These are phyloP conservation scores for Fusarium floridanum DNA, from an alignment of 2,329 filamentous ascomycete species.

Conservation along the genomic window DNA sequence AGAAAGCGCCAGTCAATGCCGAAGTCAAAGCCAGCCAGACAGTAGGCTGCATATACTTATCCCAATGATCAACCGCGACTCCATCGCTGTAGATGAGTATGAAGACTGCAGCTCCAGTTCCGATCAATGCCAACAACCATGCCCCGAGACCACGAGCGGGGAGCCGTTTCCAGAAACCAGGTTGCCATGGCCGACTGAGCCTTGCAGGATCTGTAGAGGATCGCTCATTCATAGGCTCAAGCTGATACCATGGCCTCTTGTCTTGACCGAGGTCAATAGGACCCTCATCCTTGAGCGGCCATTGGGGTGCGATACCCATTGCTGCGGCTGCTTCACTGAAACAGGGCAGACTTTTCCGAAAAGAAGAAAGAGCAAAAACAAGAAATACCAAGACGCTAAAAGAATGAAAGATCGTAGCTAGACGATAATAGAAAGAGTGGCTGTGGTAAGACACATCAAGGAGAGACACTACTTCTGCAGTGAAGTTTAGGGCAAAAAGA, in stretches of 20 bases:
- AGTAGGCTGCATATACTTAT: slow-evolving; percentile 33
- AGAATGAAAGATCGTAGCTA: not conserved
- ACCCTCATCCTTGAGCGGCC: slow-evolving; percentile 31
- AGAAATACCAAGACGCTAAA: not conserved
- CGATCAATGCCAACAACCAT: slow-evolving; percentile 31
- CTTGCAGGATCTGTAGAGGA: slow-evolving; percentile 17
- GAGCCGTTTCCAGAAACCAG: slow-evolving; percentile 37
- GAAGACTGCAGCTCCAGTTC: slow-evolving; percentile 25
- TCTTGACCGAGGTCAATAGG: not conserved
- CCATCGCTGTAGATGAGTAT: slow-evolving; percentile 36
- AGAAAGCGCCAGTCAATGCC: slow-evolving; percentile 33
- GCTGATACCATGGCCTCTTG: slow-evolving; percentile 27
- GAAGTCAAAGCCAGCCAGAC: slow-evolving; percentile 41
- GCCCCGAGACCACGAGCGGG: slow-evolving; percentile 31
- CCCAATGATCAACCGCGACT: slow-evolving; percentile 33
- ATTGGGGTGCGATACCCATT: slow-evolving; percentile 6
- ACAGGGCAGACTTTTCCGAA: not conserved
- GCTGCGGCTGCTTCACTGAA: not conserved
- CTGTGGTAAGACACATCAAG: not conserved
- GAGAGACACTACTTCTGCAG: not conserved
- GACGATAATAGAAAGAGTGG: not conserved
- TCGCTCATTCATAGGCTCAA: slow-evolving; percentile 11
- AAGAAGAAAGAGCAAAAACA: not conserved
- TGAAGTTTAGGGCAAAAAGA: not conserved
- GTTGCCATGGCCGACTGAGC: slow-evolving; percentile 37